Evolutionary conservation across 169 alveolate genomes (phyloP), one percentile per base, ranked within the genome.

Genomic region (Cryptosporidium bovis): DNA sequence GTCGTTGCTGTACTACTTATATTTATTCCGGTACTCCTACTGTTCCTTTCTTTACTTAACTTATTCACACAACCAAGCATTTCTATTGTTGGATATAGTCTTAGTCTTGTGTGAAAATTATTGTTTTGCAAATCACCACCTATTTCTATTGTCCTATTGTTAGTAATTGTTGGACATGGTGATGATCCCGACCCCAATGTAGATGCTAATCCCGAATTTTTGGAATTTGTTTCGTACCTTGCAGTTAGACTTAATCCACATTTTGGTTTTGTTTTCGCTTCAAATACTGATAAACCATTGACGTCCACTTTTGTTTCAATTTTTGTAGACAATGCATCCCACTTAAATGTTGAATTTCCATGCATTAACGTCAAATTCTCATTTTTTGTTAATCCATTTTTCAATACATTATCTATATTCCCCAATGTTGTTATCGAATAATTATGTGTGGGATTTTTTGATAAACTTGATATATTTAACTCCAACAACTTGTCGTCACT

Each of bases 251-350:
- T 62, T 18, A 77, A 6, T 1, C 87, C 87, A 27, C 27, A 56
- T 46, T 20, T 36, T 24, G 87, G 87, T 16, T 1, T 44, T 2
- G 71, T 60, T 48, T 46, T 77, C 44, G 71, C 71, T 29, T 77
- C 87, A 58, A 56, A 55, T 77, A 62, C 34, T 13, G 87, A 5
- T 16, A 62, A n/a, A 8, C 87, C 87, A 27, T 60, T 77, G 62
- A 62, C 56, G 56, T 77, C 71, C 62, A 77, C 58, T 24, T 77
- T 77, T 60, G 87, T 77, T 31, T 77, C 87, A 48, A 77, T 60
- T 44, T 77, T 77, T 13, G 71, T 27, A 18, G 69, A 60, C 27
- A n/a, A 56, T 2, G 40, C 3, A 56, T 77, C 44, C 77, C 87
- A 77, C 20, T 77, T 77, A 2, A 77, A 60, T 44, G 71, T 60